phyloP scores from a whole-genome alignment of 805 yeast species.

The Yarrowia hollandica region DNA sequence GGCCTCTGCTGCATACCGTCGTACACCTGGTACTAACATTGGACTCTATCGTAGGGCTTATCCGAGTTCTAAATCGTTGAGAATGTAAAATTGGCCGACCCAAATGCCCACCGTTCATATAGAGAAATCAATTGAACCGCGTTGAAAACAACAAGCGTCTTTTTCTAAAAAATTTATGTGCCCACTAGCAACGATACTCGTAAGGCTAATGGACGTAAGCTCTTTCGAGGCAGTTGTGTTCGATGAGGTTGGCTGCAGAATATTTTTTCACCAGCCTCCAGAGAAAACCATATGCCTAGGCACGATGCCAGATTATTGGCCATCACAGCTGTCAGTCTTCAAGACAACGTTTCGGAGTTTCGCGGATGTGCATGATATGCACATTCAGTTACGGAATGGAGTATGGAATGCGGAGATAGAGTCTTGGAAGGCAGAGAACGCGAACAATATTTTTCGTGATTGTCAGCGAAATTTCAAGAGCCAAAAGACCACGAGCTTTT shows the following conservation, averaged over 20 bases:
- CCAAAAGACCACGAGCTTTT: too few relatives aligned
- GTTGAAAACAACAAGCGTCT: too few relatives aligned
- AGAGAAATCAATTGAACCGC: too few relatives aligned
- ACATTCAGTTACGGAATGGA: not conserved
- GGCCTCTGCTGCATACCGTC: not conserved
- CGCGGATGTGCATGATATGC: constrained; percentile 1
- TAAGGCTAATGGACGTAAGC: too few relatives aligned
- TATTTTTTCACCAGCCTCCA: not conserved
- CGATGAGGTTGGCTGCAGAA: not conserved
- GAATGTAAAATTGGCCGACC: too few relatives aligned
- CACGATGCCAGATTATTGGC: constrained; percentile 13
- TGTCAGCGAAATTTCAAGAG: not conserved
- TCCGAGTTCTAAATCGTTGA: not conserved
- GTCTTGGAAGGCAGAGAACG: not conserved
- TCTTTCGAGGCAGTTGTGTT: not conserved
- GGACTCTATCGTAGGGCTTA: not conserved
- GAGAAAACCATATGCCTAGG: not conserved
- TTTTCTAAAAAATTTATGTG: too few relatives aligned
- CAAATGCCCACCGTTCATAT: too few relatives aligned
- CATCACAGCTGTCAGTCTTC: not conserved
- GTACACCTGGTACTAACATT: too few relatives aligned
- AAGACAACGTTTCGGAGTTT: constrained; percentile 14
- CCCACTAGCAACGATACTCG: too few relatives aligned
- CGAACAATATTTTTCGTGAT: not conserved
- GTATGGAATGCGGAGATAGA: not conserved